A percentile compares a stretch with the other conserved stretches of the same genome.
Evolutionary conservation across 225 moss, liverwort and hornwort genomes (phyloP).

Genomic region (Polytrichum commune): DNA sequence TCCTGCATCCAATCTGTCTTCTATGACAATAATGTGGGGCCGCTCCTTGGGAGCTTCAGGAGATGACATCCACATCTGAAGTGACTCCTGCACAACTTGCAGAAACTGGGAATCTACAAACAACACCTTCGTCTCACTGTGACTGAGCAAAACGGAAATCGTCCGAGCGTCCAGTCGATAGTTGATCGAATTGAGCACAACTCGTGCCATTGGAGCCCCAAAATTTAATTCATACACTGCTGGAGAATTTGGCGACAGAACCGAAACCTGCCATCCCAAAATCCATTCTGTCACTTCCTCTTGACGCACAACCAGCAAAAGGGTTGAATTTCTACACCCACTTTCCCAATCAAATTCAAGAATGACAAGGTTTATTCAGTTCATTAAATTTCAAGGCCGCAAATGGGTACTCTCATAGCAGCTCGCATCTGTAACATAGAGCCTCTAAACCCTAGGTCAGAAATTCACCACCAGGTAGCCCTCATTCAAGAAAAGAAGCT

Average conservation of each 20-base stretch:
- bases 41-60: conserved; percentile 19
- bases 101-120: conserved; percentile 62
- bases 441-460: too few relatives aligned
- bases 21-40: conserved; percentile 49
- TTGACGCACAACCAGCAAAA: neutral
- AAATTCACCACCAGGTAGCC: too few relatives aligned
- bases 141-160: conserved; percentile 38
- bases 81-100: conserved; percentile 41
- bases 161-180: conserved; percentile 46
- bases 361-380: too few relatives aligned
- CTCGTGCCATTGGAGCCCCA: conserved; percentile 45
- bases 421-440: too few relatives aligned
- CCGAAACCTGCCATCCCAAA: conserved; percentile 33
- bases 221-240: conserved; percentile 46
- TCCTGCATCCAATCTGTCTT: conserved; percentile 44
- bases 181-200: conserved; percentile 51
- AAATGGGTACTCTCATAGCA: too few relatives aligned
- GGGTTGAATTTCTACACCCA: too few relatives aligned
- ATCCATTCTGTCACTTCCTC: neutral
- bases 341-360: too few relatives aligned
- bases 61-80: conserved; percentile 37
- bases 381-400: too few relatives aligned
- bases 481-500: too few relatives aligned
- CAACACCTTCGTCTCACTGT: conserved; percentile 59
- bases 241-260: conserved; percentile 47